These are phyloP conservation scores for Hypoxylon sp. DNA, from an alignment of 2,329 filamentous ascomycete species.

Conservation along the genomic window DNA sequence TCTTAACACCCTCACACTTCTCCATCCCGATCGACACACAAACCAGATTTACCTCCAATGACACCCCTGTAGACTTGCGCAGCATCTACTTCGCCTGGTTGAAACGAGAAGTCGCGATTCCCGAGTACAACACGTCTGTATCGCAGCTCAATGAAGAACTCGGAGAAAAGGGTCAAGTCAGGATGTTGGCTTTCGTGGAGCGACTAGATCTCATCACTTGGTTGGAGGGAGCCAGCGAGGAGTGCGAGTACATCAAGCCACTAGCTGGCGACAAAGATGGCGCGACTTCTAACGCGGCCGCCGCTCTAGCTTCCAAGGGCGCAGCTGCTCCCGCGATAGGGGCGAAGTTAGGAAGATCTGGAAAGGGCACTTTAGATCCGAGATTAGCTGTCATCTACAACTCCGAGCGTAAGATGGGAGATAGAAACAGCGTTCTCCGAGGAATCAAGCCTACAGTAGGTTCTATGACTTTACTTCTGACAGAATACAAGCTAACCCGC, in stretches of 20 bases:
- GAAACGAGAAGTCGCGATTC: constrained; percentile 89
- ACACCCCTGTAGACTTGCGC: constrained; percentile 83
- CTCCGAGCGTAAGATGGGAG: constrained; percentile 90
- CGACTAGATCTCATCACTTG: constrained; percentile 92
- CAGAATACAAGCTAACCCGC: constrained; percentile 9
- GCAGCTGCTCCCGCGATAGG: constrained; percentile 58
- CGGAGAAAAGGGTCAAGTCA: constrained; percentile 75
- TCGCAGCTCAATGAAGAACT: constrained; percentile 85
- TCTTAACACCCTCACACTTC: constrained; percentile 71
- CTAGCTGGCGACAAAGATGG: constrained; percentile 75
- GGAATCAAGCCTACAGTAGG: constrained; percentile 90
- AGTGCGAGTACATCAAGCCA: constrained; percentile 93
- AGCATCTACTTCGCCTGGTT: constrained; percentile 97
- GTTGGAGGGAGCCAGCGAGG: constrained; percentile 89
- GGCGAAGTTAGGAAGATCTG: constrained; percentile 64
- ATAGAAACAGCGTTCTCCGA: constrained; percentile 88
- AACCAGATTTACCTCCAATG: constrained; percentile 89
- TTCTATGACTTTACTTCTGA: constrained; percentile 29
- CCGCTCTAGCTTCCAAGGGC: constrained; percentile 56
- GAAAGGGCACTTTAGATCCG: constrained; percentile 80
- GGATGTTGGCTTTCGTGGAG: constrained; percentile 93
- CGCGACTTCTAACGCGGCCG: constrained; percentile 58
- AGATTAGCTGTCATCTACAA: constrained; percentile 89
- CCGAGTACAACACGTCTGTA: constrained; percentile 89
- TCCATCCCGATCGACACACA: constrained; percentile 77